A percentile compares a stretch with the other conserved stretches of the same genome.
Evolutionary conservation across 345 rosid species (phyloP).

Genomic region (Cardamine resedifolia): DNA sequence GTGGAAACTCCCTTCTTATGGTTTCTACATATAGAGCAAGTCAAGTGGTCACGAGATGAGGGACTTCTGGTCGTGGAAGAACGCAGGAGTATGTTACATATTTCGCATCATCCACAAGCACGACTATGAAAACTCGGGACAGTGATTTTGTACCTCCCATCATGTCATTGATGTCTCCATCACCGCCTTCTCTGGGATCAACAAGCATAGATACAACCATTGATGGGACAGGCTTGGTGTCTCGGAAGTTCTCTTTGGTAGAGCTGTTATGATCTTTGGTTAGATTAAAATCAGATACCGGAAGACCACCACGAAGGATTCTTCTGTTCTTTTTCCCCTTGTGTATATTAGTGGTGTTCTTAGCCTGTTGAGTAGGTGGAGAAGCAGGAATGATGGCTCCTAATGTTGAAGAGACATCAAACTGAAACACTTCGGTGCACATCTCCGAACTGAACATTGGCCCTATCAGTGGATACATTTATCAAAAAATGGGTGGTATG

Average conservation of each 20-base stretch:
- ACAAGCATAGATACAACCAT: constrained; percentile 84
- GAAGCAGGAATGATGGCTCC: constrained; percentile 72
- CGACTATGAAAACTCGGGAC: constrained; percentile 70
- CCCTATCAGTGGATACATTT: constrained; percentile 42
- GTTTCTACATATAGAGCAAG: background rate
- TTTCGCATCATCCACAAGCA: constrained; percentile 74
- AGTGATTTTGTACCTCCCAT: constrained; percentile 56
- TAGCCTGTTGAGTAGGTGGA: constrained; percentile 47
- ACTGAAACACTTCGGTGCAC: constrained; percentile 86
- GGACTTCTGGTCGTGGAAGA: constrained; percentile 57
- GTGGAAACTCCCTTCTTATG: constrained; percentile 12
- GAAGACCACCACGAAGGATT: constrained; percentile 49
- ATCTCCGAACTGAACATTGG: constrained; percentile 83
- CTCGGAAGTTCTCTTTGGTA: constrained; percentile 17
- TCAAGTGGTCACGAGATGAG: constrained; percentile 53
- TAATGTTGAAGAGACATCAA: constrained; percentile 53
- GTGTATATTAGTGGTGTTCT: constrained; percentile 36
- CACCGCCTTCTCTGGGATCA: constrained; percentile 68
- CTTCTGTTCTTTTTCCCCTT: constrained; percentile 66
- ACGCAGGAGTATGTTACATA: constrained; percentile 88
- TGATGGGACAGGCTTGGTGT: constrained; percentile 32
- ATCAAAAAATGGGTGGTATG: background rate
- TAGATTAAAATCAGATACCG: constrained; percentile 45
- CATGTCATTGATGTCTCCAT: constrained; percentile 55
- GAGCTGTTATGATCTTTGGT: constrained; percentile 45